phyloP scores from a whole-genome alignment of 805 yeast genomes.

The Candida lessepsii region DNA sequence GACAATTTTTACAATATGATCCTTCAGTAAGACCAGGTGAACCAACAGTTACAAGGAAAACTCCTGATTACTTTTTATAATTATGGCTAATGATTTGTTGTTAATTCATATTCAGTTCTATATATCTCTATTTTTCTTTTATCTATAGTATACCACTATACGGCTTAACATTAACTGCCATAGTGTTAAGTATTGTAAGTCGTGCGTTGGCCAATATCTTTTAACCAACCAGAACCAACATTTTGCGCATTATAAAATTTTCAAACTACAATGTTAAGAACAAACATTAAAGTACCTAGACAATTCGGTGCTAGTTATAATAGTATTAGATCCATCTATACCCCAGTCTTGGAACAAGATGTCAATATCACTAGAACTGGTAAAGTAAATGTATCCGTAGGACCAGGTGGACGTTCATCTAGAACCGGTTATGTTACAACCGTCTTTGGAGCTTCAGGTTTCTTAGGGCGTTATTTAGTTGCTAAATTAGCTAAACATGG shows the following conservation, averaged over 20 bases:
- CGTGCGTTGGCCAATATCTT: slow-evolving; percentile 7
- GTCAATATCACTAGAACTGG: slow-evolving; percentile 72
- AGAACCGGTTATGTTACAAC: slow-evolving; percentile 88
- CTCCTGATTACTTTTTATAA: slow-evolving; percentile 92
- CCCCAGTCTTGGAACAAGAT: slow-evolving; percentile 51
- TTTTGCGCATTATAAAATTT: slow-evolving; percentile 12
- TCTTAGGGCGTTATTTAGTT: slow-evolving; percentile 69
- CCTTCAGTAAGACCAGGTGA: slow-evolving; percentile 97
- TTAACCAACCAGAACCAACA: slow-evolving; percentile 31
- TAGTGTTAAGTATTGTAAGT: background rate
- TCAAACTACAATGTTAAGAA: slow-evolving; percentile 10
- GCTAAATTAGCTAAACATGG: slow-evolving; percentile 81
- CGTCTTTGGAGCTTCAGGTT: slow-evolving; percentile 81
- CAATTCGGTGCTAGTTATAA: slow-evolving; percentile 23
- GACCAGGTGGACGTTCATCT: slow-evolving; percentile 80
- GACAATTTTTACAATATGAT: slow-evolving; percentile 92
- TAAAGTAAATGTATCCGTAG: slow-evolving; percentile 67
- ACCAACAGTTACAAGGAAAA: slow-evolving; percentile 94
- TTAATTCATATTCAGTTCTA: background rate
- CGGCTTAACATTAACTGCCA: no score
- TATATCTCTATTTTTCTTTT: background rate
- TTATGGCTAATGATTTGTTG: slow-evolving; percentile 7
- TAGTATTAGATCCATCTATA: slow-evolving; percentile 34
- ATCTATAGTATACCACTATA: no score
- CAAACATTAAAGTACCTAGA: slow-evolving; percentile 2